These are phyloP conservation scores for Kalanchoe fedtschenkoi DNA, from an alignment of 164 flowering plant species.

Conservation along the genomic window DNA sequence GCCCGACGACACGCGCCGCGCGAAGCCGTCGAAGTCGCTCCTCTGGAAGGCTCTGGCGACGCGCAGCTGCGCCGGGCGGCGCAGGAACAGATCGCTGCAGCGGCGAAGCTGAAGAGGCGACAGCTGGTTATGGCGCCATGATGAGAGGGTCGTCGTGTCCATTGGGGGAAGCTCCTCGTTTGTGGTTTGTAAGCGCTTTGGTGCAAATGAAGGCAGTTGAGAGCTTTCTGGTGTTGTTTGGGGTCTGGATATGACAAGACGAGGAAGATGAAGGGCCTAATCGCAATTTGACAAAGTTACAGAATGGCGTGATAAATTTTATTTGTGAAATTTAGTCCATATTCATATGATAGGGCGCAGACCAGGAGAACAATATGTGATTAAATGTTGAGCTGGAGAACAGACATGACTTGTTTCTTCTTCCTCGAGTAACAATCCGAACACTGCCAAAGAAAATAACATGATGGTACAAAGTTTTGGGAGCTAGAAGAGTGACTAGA, in stretches of 20 bases:
- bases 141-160: neutral
- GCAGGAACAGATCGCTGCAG: neutral
- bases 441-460: neutral
- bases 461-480: neutral
- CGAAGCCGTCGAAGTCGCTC: constrained; percentile 59
- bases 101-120: neutral
- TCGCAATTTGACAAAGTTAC: neutral
- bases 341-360: too few species aligned
- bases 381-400: neutral
- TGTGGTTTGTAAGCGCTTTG: neutral
- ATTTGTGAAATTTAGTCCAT: too few species aligned
- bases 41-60: constrained; percentile 45
- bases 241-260: neutral
- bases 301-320: too few species aligned
- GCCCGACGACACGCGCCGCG: constrained; percentile 42
- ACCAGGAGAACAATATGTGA: too few species aligned
- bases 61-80: neutral
- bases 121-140: neutral
- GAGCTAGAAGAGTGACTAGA: neutral
- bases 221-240: neutral
- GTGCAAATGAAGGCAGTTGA: neutral
- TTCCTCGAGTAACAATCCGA: neutral
- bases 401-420: too few species aligned
- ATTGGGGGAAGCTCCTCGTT: neutral
- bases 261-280: neutral